Conservation (phyloP, 2,329 filamentous ascomycete species). For the Aschersonia sp. region DNA sequence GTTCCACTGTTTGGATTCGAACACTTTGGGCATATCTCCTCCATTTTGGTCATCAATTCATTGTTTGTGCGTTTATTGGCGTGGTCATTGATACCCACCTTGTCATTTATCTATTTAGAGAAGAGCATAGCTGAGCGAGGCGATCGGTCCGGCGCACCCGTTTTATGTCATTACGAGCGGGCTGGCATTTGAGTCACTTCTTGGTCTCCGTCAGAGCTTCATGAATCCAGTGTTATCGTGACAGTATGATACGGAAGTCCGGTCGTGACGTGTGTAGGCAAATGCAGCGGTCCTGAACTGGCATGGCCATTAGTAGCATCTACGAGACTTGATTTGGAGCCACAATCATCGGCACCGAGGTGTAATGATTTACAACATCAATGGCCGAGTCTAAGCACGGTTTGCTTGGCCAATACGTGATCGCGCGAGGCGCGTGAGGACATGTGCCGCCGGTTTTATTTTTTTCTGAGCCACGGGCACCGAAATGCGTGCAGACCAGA, state of each 20-base stretch:
- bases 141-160: too few relatives aligned
- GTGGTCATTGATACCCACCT: constrained; percentile 1
- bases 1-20: too few relatives aligned
- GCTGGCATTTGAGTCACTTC: background rate
- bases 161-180: too few relatives aligned
- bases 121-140: background rate
- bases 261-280: too few relatives aligned
- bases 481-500: constrained; percentile 23
- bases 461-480: constrained; percentile 21
- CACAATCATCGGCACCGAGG: too few relatives aligned
- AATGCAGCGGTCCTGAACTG: too few relatives aligned
- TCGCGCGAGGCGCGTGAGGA: too few relatives aligned
- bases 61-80: background rate
- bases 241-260: background rate
- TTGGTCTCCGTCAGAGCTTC: background rate
- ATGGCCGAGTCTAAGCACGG: background rate
- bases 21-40: too few relatives aligned
- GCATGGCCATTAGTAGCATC: too few relatives aligned
- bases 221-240: background rate
- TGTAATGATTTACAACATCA: too few relatives aligned
- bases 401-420: background rate
- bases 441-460: constrained; percentile 19
- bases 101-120: background rate
- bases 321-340: too few relatives aligned
- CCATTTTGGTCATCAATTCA: background rate